A percentile compares a stretch with the other conserved stretches of the same genome.
phyloP scores from a whole-genome alignment of 495 filamentous ascomycete species.

The Aspergillus steynii region DNA sequence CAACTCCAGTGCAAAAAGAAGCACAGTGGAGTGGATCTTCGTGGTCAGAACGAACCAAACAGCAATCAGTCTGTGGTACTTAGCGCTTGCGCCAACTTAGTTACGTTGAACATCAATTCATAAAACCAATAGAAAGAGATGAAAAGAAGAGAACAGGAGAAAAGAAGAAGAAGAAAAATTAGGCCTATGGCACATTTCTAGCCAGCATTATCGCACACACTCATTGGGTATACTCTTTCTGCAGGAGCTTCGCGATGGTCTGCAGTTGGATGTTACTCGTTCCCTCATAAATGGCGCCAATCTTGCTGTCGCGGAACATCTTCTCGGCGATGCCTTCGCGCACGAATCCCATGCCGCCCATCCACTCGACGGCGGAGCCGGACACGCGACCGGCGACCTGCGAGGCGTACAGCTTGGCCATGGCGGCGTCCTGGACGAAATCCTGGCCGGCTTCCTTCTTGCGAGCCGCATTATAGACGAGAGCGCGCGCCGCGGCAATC shows the following conservation, averaged over 20 bases:
- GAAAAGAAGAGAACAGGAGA: not conserved
- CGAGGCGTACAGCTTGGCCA: conserved; percentile 94
- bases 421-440: conserved; percentile 93
- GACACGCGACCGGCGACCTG: conserved; percentile 91
- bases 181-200: not conserved
- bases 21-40: not conserved
- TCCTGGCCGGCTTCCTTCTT: conserved; percentile 98
- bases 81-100: not conserved
- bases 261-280: conserved; percentile 84
- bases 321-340: conserved; percentile 97
- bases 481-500: conserved; percentile 83
- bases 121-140: not conserved
- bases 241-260: conserved; percentile 90
- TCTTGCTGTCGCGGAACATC: conserved; percentile 97
- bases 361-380: conserved; percentile 92
- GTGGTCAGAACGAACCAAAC: not conserved
- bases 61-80: not conserved
- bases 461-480: conserved; percentile 94
- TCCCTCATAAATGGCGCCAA: conserved; percentile 97
- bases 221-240: conserved; percentile 52
- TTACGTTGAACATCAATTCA: not conserved
- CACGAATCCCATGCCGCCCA: conserved; percentile 98
- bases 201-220: not conserved
- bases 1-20: not conserved
- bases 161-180: not conserved